Evolutionary conservation across 2,329 filamentous ascomycete species (phyloP).

Genomic region (Epichloe sp.): DNA sequence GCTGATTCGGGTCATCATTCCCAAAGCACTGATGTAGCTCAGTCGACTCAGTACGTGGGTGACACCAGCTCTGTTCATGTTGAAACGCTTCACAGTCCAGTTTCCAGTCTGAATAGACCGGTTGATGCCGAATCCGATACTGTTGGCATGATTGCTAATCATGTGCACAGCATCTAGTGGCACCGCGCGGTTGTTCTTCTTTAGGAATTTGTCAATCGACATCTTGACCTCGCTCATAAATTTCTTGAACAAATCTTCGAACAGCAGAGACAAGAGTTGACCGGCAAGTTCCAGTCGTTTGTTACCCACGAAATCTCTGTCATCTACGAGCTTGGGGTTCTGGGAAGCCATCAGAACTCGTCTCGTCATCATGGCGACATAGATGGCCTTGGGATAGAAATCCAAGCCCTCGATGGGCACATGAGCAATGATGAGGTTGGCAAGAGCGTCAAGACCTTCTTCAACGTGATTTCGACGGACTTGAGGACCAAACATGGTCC

Average conservation of each 20-base stretch:
- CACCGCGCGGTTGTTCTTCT: slow-evolving; percentile 81
- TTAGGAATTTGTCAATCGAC: slow-evolving; percentile 89
- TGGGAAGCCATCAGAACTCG: slow-evolving; percentile 88
- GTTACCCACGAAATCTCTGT: slow-evolving; percentile 95
- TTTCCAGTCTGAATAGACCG: slow-evolving; percentile 95
- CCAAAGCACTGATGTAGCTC: slow-evolving; percentile 90
- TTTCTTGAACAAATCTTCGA: slow-evolving; percentile 96
- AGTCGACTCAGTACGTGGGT: slow-evolving; percentile 91
- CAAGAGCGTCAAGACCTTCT: slow-evolving; percentile 83
- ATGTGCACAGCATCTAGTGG: slow-evolving; percentile 79
- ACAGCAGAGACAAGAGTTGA: slow-evolving; percentile 82
- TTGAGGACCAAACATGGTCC: slow-evolving; percentile 38
- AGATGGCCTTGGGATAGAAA: slow-evolving; percentile 93
- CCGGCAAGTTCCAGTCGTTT: slow-evolving; percentile 91
- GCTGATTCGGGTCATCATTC: slow-evolving; percentile 99
- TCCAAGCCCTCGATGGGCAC: slow-evolving; percentile 85
- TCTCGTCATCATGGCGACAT: slow-evolving; percentile 95
- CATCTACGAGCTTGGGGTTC: slow-evolving; percentile 80
- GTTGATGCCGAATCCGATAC: slow-evolving; percentile 87
- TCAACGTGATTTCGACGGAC: slow-evolving; percentile 69
- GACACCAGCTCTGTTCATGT: slow-evolving; percentile 94
- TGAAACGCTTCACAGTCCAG: slow-evolving; percentile 95
- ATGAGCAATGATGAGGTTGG: slow-evolving; percentile 87
- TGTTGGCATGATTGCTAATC: slow-evolving; percentile 70
- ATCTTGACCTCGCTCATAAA: slow-evolving; percentile 82